Base-by-base conservation (phyloP, 2,329 filamentous ascomycete species). In the Claviceps humidiphila region DNA sequence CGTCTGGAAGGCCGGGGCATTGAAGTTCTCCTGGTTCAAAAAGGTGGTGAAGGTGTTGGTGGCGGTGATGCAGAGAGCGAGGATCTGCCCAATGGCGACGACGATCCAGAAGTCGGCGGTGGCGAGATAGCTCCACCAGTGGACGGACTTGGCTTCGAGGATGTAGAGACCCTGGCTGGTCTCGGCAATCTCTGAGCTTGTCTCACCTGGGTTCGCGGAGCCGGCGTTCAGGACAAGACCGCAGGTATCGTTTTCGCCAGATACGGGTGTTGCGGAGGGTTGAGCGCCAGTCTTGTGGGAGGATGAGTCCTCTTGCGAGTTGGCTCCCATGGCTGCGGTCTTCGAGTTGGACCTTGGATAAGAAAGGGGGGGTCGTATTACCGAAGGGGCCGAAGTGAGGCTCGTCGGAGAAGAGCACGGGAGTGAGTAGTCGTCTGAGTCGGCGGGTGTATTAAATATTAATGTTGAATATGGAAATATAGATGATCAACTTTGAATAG, bases 1-100 rank as follows among this genome's bases (percentile, higher is more conserved):
- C 34, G 87, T 89, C 72, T 98, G 93, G 73, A 97, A 95, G 52
- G 93, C 89, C 7, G 93, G 93, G 59, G 97, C 94, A 55, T 80
- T 89, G 58, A 85, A 90, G 49, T 82, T 78, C 5, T 71, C 68
- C 9, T 66, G 61, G 53, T 75, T 76, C 34, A 98, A 81, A 52
- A 96, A 80, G 26, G 78, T 80, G 40, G 85, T 87, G 64, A 97
- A 88, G 47, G 93, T 97, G 74, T 94, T 95, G 49, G 90, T 96
- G 34, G 81, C 82, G 1, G 90, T 96, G 69, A 95, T 93, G 72
- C 89, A 90, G 54, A 98, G 80, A 4, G 90, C 82, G 45, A 95
- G 81, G 50, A 89, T 68, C 75, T 96, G 90, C 54, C 89, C 89
- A 55, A 97, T 71, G 48, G 81, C 55, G 60, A 97, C 74, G 44